Percentiles rank a stretch among this genome's conserved stretches.
phyloP scores from a whole-genome alignment of 371 early-diverging fungal species.

The Mortierella sp. region DNA sequence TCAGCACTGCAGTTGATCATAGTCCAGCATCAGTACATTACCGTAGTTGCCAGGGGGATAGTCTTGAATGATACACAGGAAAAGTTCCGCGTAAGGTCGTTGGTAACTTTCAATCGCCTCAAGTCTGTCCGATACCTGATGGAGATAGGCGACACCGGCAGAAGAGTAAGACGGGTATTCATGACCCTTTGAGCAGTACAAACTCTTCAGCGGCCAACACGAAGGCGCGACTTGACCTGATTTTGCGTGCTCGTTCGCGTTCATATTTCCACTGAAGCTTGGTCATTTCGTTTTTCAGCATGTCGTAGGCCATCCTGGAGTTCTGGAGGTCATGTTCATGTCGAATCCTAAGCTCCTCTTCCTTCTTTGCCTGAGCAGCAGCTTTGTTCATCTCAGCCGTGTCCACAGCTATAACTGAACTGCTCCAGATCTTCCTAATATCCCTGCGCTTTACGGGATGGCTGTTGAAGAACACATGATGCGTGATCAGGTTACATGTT shows the following conservation, averaged over 20 bases:
- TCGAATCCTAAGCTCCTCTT: constrained; percentile 21
- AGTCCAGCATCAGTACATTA: background rate
- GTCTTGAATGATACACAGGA: too few relatives aligned
- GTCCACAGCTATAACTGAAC: constrained; percentile 34
- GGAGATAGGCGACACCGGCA: too few relatives aligned
- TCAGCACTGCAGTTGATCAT: too few relatives aligned
- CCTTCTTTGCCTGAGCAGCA: constrained; percentile 13
- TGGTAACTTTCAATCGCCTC: constrained; percentile 11
- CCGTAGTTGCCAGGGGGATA: constrained; percentile 6
- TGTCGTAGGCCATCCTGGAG: constrained; percentile 45
- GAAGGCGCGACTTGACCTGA: too few relatives aligned
- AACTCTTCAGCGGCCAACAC: background rate
- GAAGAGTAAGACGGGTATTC: too few relatives aligned
- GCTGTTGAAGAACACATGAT: background rate
- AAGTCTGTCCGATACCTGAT: constrained; percentile 19
- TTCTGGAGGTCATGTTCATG: constrained; percentile 31
- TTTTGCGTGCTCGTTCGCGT: constrained; percentile 20
- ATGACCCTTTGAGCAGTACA: too few relatives aligned
- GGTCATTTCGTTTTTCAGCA: constrained; percentile 30
- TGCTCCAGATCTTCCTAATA: constrained; percentile 51
- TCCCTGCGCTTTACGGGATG: constrained; percentile 26
- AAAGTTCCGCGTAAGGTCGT: background rate
- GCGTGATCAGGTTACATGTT: too few relatives aligned
- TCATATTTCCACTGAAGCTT: constrained; percentile 34
- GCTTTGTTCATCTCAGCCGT: constrained; percentile 37